Evolutionary conservation across 495 filamentous ascomycete species (phyloP).

Genomic region (Aspergillus cristatus): DNA sequence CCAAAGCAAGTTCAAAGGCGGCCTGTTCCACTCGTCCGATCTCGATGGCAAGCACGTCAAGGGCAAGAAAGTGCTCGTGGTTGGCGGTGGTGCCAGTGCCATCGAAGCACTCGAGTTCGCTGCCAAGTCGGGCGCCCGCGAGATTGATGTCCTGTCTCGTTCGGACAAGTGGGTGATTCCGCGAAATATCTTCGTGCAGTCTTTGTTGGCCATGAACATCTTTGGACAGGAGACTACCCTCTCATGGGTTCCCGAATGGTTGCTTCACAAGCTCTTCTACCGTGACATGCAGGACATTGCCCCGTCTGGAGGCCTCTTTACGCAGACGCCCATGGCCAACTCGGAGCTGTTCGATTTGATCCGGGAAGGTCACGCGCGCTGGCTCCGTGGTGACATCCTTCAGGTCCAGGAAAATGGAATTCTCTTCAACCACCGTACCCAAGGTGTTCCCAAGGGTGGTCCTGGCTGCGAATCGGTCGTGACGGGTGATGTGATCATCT

Average conservation of each 20-base stretch:
- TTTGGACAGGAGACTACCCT: conserved; percentile 67
- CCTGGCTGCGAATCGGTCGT: conserved; percentile 55
- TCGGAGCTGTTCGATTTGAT: conserved; percentile 69
- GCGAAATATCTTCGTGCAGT: conserved; percentile 63
- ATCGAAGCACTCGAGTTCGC: conserved; percentile 82
- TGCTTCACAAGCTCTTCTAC: conserved; percentile 75
- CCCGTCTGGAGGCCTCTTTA: conserved; percentile 63
- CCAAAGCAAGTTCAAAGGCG: conserved; percentile 56
- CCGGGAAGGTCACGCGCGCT: conserved; percentile 63
- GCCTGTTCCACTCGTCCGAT: conserved; percentile 64
- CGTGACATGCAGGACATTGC: conserved; percentile 73
- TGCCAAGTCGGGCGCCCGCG: conserved; percentile 51
- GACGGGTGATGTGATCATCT: conserved; percentile 65
- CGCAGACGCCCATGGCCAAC: conserved; percentile 78
- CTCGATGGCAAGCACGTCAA: conserved; percentile 61
- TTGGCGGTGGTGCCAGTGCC: conserved; percentile 74
- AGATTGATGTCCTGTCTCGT: conserved; percentile 64
- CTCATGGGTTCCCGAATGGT: conserved; percentile 67
- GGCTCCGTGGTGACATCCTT: conserved; percentile 73
- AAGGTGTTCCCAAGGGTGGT: conserved; percentile 64
- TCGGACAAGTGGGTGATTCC: conserved; percentile 89
- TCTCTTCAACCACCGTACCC: conserved; percentile 56
- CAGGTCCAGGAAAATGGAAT: conserved; percentile 56
- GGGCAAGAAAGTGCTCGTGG: conserved; percentile 63
- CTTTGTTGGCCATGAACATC: conserved; percentile 66